A percentile compares a stretch with the other conserved stretches of the same genome.
Conservation (phyloP, 2,329 filamentous ascomycete species). For the Metarhizium sp. region DNA sequence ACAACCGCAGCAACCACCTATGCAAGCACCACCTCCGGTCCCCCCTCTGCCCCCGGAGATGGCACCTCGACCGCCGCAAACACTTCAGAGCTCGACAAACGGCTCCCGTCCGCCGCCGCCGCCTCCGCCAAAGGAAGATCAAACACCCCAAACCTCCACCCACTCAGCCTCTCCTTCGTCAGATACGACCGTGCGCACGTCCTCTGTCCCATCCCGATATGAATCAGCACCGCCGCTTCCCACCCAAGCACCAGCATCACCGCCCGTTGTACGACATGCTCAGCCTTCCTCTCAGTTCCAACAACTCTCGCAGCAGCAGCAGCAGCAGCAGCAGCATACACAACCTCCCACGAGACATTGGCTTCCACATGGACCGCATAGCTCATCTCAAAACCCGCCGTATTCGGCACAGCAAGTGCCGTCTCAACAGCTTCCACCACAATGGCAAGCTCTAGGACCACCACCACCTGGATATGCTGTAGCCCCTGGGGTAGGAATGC, state of each 20-base stretch:
- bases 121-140: constrained; percentile 32
- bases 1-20: constrained; percentile 18
- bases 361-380: background rate
- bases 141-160: constrained; percentile 13
- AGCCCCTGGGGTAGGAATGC: constrained; percentile 3
- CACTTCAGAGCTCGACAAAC: constrained; percentile 19
- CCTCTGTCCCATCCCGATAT: constrained; percentile 28
- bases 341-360: background rate
- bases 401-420: background rate
- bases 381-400: background rate
- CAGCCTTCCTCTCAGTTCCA: constrained; percentile 9
- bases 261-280: constrained; percentile 2
- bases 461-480: constrained; percentile 8
- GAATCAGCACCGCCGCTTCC: constrained; percentile 38
- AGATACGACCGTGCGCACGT: constrained; percentile 7
- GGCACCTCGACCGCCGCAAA: constrained; percentile 29
- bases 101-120: constrained; percentile 38
- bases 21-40: constrained; percentile 51
- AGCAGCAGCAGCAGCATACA: constrained; percentile 7
- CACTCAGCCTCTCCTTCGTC: constrained; percentile 16
- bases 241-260: constrained; percentile 17
- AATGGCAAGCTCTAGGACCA: constrained; percentile 10
- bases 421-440: constrained; percentile 12
- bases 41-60: constrained; percentile 63
- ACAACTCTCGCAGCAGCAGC: constrained; percentile 6